These are phyloP conservation scores for Pseudogymnoascus sp. DNA, from an alignment of 2,329 filamentous ascomycete genomes.

Conservation along the genomic window DNA sequence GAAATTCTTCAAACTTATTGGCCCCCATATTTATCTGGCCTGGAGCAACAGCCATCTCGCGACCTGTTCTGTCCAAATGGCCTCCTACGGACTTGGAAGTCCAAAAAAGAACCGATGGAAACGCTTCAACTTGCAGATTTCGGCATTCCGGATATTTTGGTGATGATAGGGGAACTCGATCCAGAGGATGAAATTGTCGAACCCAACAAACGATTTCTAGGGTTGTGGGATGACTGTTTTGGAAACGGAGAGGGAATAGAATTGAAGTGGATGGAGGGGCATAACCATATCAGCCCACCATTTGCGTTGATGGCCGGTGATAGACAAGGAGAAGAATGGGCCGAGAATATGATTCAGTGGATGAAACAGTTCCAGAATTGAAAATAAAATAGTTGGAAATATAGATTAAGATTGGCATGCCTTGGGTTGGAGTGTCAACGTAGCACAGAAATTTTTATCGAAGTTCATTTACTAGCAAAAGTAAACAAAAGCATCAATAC, in stretches of 20 bases:
- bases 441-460: neutral
- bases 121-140: neutral
- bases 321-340: conserved; percentile 25
- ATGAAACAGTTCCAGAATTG: conserved; percentile 15
- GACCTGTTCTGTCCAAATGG: conserved; percentile 6
- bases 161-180: conserved; percentile 23
- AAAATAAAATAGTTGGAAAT: neutral
- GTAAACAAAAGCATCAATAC: neutral
- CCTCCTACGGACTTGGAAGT: conserved; percentile 16
- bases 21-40: neutral
- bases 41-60: neutral
- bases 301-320: conserved; percentile 23
- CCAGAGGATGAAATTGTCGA: conserved; percentile 25
- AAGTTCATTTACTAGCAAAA: neutral
- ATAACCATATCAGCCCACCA: conserved; percentile 28
- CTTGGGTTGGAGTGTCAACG: neutral
- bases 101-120: conserved; percentile 15
- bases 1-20: conserved; percentile 13
- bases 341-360: conserved; percentile 23
- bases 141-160: conserved; percentile 20
- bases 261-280: conserved; percentile 19
- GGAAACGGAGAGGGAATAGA: conserved; percentile 18
- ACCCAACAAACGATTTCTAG: conserved; percentile 23
- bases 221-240: conserved; percentile 21
- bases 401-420: neutral